These are phyloP conservation scores for Xylaria sp. DNA, from an alignment of 2,329 filamentous ascomycete species.

Conservation along the genomic window DNA sequence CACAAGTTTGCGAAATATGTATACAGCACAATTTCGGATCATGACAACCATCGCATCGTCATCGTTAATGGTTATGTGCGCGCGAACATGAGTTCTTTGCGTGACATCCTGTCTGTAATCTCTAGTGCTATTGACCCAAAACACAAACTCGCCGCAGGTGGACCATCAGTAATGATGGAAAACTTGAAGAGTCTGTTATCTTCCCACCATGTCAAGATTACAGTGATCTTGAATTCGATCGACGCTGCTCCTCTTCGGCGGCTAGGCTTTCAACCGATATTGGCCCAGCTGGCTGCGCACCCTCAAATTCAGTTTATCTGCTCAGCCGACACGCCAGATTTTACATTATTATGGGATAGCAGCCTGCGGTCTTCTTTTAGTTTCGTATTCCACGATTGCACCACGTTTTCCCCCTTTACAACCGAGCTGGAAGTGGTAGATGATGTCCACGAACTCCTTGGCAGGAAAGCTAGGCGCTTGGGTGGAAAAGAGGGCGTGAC, in stretches of 20 bases:
- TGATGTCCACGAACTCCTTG: conserved; percentile 85
- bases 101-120: conserved; percentile 73
- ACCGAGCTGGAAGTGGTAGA: conserved; percentile 85
- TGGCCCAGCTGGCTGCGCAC: conserved; percentile 78
- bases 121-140: conserved; percentile 64
- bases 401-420: conserved; percentile 79
- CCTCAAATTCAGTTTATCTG: conserved; percentile 74
- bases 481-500: conserved; percentile 90
- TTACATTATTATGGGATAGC: conserved; percentile 87
- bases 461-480: conserved; percentile 76
- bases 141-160: conserved; percentile 60
- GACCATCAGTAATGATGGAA: conserved; percentile 72
- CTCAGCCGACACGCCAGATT: conserved; percentile 87
- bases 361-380: conserved; percentile 81
- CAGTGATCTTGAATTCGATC: conserved; percentile 82
- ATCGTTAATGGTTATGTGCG: conserved; percentile 85
- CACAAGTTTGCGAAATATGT: conserved; percentile 76
- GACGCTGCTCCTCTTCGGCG: conserved; percentile 80
- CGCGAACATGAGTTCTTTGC: conserved; percentile 60
- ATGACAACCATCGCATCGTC: conserved; percentile 66
- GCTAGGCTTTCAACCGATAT: conserved; percentile 69
- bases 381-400: conserved; percentile 92
- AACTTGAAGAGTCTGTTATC: conserved; percentile 67
- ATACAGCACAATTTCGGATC: conserved; percentile 52
- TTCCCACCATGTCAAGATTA: conserved; percentile 57